phyloP scores from a whole-genome alignment of 1,284 basidiomycete species.

The Trichosporon coremiiforme region DNA sequence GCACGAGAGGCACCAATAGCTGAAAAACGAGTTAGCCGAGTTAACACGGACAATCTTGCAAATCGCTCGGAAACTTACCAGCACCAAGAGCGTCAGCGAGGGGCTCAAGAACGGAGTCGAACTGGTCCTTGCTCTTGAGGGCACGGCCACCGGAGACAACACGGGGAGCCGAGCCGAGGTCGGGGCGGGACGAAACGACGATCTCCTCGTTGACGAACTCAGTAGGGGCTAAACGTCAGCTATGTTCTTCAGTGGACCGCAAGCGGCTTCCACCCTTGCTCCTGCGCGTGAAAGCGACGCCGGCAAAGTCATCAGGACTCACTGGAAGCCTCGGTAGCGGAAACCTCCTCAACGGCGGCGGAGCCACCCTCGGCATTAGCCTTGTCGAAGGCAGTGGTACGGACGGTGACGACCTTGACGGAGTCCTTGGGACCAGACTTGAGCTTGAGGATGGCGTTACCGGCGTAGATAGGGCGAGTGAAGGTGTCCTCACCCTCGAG shows the following conservation, averaged over 20 bases:
- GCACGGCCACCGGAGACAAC: constrained; percentile 96
- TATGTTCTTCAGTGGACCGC: not conserved
- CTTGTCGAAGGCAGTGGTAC: constrained; percentile 86
- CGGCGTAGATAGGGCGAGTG: constrained; percentile 94
- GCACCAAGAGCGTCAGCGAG: constrained; percentile 91
- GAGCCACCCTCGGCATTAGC: constrained; percentile 62
- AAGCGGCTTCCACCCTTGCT: too few relatives aligned
- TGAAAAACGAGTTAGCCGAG: constrained; percentile 27
- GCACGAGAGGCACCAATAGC: constrained; percentile 97
- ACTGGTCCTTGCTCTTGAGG: constrained; percentile 91
- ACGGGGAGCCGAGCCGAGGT: constrained; percentile 81
- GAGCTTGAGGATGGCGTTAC: constrained; percentile 94
- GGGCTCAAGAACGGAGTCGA: constrained; percentile 83
- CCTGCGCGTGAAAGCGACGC: too few relatives aligned
- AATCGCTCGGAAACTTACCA: constrained; percentile 47
- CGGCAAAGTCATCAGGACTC: constrained; percentile 34
- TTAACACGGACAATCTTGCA: not conserved
- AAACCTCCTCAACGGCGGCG: constrained; percentile 66
- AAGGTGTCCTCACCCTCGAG: constrained; percentile 80
- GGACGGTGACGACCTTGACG: constrained; percentile 93
- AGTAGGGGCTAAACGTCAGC: constrained; percentile 58
- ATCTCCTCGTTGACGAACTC: constrained; percentile 81
- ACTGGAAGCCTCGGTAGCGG: constrained; percentile 68
- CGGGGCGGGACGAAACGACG: constrained; percentile 89
- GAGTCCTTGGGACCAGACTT: constrained; percentile 67